Evolutionary conservation across 169 alveolate genomes (phyloP), one percentile per base, ranked within the genome.

Genomic region (Plasmodium adleri): DNA sequence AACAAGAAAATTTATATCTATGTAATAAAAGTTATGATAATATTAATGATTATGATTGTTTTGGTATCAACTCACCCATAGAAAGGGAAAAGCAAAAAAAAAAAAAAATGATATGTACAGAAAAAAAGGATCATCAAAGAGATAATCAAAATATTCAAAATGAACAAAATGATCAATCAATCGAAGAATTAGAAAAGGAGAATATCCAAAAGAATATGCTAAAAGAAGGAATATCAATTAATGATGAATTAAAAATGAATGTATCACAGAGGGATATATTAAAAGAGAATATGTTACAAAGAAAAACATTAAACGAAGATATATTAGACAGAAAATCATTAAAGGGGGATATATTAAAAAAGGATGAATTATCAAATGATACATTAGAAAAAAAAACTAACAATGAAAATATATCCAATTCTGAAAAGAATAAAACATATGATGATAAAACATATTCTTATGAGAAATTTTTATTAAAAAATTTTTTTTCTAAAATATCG

Each of bases 401-500:
- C 12, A 56, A 47, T 56, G 87, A n/a, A 58, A 39, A 75, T 54
- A 50, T 64, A 15, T 22, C 54, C 24, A 56, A 78, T 43, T 13
- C 56, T 24, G 59, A 59, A 78, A 32, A 52, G 22, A 66, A 17
- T 2, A 22, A 26, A 56, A 12, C 22, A 47, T 78, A 66, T 78
- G 62, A 78, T 70, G 80, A 78, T 17, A 78, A 66, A 45, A 66
- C 17, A 9, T 78, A 28, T 78, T n/a, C 24, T 32, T 78, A 59
- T 70, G 76, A 78, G 17, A 78, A 78, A 66, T 78, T 39, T 49
- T 70, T 66, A 20, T 45, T 78, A 47, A 78, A 78, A 32, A 78
- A 78, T 78, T 64, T 64, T 50, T 78, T 78, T 45, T 64, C 89
- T 0, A 78, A 78, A 49, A 78, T 78, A 17, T 64, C 78, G 50